phyloP scores from a whole-genome alignment of 768 basidiomycete species.

The Naganishia kalamii region DNA sequence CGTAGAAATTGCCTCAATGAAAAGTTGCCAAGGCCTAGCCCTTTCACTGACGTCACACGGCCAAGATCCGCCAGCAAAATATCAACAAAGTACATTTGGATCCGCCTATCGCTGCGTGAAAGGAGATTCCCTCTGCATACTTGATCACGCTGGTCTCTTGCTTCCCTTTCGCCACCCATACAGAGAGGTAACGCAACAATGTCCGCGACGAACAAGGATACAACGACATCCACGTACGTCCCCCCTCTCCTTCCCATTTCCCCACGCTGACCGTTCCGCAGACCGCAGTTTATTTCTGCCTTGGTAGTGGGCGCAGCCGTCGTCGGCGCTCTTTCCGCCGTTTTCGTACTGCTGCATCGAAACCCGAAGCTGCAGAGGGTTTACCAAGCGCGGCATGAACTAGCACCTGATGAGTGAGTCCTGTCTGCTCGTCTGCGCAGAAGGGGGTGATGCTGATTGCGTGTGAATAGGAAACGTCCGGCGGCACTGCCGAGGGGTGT shows the following conservation, averaged over 20 bases:
- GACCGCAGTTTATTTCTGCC: slow-evolving; percentile 32
- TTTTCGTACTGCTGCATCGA: slow-evolving; percentile 34
- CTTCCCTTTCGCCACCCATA: no score
- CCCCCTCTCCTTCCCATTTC: not conserved
- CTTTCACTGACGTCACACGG: no score
- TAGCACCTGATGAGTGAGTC: slow-evolving; percentile 38
- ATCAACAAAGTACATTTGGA: no score
- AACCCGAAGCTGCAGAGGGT: slow-evolving; percentile 31
- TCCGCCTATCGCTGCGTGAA: no score
- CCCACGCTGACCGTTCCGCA: not conserved
- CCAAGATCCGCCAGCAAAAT: no score
- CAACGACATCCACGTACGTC: slow-evolving; percentile 31
- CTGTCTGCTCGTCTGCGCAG: not conserved
- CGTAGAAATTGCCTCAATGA: no score
- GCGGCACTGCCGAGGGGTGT: slow-evolving; percentile 29
- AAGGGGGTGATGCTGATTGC: not conserved
- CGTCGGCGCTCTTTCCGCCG: slow-evolving; percentile 31
- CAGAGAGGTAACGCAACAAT: no score
- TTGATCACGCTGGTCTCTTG: no score
- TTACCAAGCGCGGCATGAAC: slow-evolving; percentile 35
- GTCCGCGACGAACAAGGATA: slow-evolving; percentile 41
- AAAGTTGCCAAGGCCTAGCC: no score
- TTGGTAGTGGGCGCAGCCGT: slow-evolving; percentile 34
- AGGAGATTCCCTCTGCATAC: no score
- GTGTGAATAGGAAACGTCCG: slow-evolving; percentile 34